Percentiles rank a stretch among this genome's conserved stretches.
Evolutionary conservation across 306 rosid species (phyloP).

Genomic region (Sphenostylis stenocarpa): DNA sequence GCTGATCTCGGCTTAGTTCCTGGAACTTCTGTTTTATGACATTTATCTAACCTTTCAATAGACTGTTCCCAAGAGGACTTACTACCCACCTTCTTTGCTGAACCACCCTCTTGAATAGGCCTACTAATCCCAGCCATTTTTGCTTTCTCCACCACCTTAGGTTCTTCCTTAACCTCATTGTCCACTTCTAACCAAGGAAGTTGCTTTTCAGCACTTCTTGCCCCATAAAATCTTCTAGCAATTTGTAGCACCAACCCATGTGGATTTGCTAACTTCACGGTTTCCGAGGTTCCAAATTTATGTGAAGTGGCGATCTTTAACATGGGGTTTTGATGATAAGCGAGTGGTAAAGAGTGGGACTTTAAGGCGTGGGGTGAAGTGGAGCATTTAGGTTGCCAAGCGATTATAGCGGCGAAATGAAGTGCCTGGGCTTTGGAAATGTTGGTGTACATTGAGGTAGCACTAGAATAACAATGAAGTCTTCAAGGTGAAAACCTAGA

Average conservation of each 20-base stretch:
- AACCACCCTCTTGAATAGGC: conserved; percentile 43
- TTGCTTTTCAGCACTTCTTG: conserved; percentile 42
- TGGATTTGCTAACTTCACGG: conserved; percentile 26
- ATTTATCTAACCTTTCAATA: conserved; percentile 39
- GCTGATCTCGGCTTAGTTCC: conserved; percentile 35
- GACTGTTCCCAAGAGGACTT: conserved; percentile 64
- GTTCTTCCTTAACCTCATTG: conserved; percentile 35
- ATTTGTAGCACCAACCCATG: conserved; percentile 35
- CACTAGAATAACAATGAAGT: conserved; percentile 18
- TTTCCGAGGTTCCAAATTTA: conserved; percentile 29
- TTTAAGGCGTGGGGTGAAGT: conserved; percentile 39
- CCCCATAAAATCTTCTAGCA: conserved; percentile 39
- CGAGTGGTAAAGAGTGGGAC: conserved; percentile 39
- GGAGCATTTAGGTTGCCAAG: conserved; percentile 57
- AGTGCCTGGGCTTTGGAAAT: conserved; percentile 58
- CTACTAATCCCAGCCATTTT: conserved; percentile 16
- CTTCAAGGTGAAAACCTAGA: neutral
- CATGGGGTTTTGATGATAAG: conserved; percentile 42
- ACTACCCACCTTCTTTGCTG: conserved; percentile 37
- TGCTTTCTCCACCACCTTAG: conserved; percentile 20
- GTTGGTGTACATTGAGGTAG: conserved; percentile 50
- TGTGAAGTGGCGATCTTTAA: conserved; percentile 35
- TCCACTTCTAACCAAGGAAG: conserved; percentile 74
- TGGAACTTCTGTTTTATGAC: conserved; percentile 30
- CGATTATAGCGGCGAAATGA: conserved; percentile 60